Conservation (phyloP, 2,329 filamentous ascomycete species). For the Cryphonectria radicalis region DNA sequence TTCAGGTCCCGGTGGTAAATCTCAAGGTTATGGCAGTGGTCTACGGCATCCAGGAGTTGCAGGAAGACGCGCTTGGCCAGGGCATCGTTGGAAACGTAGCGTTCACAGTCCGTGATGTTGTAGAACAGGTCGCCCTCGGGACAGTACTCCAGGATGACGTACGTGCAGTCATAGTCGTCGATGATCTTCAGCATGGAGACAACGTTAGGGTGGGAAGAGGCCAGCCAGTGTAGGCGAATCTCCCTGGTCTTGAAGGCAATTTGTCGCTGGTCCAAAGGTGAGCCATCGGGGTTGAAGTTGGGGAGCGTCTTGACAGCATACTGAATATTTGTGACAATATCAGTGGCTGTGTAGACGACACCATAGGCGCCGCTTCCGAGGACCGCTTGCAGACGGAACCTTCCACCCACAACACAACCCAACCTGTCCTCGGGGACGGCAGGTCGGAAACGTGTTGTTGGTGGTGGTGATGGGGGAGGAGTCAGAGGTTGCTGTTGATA, state of each 20-base stretch:
- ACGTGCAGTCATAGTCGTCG: constrained; percentile 89
- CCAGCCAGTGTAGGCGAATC: constrained; percentile 87
- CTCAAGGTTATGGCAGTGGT: constrained; percentile 88
- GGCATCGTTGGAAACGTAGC: constrained; percentile 90
- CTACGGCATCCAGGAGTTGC: constrained; percentile 94
- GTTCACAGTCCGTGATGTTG: constrained; percentile 94
- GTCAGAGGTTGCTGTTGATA: constrained; percentile 10
- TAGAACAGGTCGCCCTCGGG: constrained; percentile 95
- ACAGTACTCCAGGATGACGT: constrained; percentile 95
- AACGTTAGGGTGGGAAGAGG: constrained; percentile 88
- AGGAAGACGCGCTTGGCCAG: constrained; percentile 87
- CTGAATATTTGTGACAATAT: constrained; percentile 76
- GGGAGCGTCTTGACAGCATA: constrained; percentile 98
- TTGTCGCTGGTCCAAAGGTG: constrained; percentile 80
- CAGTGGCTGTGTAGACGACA: constrained; percentile 89
- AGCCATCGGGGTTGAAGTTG: constrained; percentile 77
- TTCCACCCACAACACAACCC: constrained; percentile 80
- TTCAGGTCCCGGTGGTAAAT: constrained; percentile 98
- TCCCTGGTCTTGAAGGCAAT: constrained; percentile 90
- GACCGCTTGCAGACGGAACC: constrained; percentile 81
- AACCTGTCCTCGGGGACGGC: constrained; percentile 80
- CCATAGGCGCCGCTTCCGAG: constrained; percentile 95
- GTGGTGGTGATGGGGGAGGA: constrained; percentile 34
- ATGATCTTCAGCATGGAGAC: constrained; percentile 94
- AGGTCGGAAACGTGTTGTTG: constrained; percentile 53